phyloP scores from a whole-genome alignment of 225 moss, liverwort and hornwort genomes.

The Sphagnum tenellum region DNA sequence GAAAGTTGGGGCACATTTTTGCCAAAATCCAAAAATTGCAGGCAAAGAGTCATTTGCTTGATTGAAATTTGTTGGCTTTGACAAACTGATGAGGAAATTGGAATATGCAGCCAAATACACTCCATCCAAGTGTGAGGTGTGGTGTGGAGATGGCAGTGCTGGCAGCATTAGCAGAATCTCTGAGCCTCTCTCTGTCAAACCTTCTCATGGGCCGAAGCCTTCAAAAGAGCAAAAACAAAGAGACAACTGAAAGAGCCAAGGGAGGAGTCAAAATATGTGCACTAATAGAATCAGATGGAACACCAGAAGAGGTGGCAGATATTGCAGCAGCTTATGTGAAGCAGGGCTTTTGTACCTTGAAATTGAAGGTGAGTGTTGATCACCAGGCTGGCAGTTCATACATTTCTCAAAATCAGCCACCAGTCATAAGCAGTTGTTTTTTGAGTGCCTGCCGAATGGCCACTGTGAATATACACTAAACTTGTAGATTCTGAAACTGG shows the following conservation, averaged over 20 bases:
- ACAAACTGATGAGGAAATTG: neutral
- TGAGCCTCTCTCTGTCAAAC: slow-evolving; percentile 51
- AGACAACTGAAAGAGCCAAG: too few species aligned
- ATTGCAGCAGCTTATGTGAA: slow-evolving; percentile 59
- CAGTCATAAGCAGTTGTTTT: too few species aligned
- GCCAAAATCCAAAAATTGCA: too few species aligned
- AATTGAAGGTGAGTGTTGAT: slow-evolving; percentile 58
- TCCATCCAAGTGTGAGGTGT: slow-evolving; percentile 72
- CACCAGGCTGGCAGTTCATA: too few species aligned
- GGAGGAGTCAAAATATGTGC: slow-evolving; percentile 50
- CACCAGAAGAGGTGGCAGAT: slow-evolving; percentile 46
- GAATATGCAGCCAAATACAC: slow-evolving; percentile 30
- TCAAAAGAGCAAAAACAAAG: neutral
- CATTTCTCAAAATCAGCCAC: too few species aligned
- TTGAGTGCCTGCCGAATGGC: too few species aligned
- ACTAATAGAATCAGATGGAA: slow-evolving; percentile 62
- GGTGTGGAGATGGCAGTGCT: slow-evolving; percentile 88
- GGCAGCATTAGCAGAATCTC: slow-evolving; percentile 55
- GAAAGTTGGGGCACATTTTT: too few species aligned
- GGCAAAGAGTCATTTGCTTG: too few species aligned
- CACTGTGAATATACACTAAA: too few species aligned
- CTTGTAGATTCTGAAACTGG: too few species aligned
- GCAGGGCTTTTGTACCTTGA: slow-evolving; percentile 77
- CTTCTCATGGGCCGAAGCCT: slow-evolving; percentile 38
- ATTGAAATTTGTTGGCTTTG: neutral